phyloP scores from a whole-genome alignment of 2,329 filamentous ascomycete species.

The Aureobasidium sp. region DNA sequence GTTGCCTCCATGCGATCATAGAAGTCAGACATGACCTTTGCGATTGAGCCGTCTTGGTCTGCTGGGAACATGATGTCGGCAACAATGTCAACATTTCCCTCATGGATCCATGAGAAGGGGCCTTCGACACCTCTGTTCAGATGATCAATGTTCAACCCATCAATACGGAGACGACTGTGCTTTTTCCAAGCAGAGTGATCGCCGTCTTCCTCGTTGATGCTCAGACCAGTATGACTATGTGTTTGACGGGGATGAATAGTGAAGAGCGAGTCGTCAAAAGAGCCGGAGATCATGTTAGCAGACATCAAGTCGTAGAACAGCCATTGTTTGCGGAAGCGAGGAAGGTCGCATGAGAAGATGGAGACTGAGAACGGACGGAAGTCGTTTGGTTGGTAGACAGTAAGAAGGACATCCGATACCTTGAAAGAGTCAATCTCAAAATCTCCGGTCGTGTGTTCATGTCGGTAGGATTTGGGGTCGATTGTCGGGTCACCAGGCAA shows the following conservation, averaged over 20 bases:
- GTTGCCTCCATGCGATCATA: slow-evolving; percentile 94
- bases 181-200: slow-evolving; percentile 83
- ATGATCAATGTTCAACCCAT: slow-evolving; percentile 90
- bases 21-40: slow-evolving; percentile 93
- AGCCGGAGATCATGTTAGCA: slow-evolving; percentile 92
- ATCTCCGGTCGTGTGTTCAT: slow-evolving; percentile 81
- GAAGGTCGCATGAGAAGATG: slow-evolving; percentile 91
- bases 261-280: slow-evolving; percentile 90
- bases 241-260: slow-evolving; percentile 92
- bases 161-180: slow-evolving; percentile 83
- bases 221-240: slow-evolving; percentile 64
- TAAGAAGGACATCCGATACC: slow-evolving; percentile 85
- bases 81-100: slow-evolving; percentile 93
- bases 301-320: slow-evolving; percentile 96
- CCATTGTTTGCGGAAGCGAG: slow-evolving; percentile 89
- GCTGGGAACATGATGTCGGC: slow-evolving; percentile 91
- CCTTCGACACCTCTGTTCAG: slow-evolving; percentile 88
- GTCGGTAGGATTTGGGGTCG: slow-evolving; percentile 80
- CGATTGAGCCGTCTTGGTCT: slow-evolving; percentile 79
- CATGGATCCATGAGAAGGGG: slow-evolving; percentile 95
- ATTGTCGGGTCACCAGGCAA: slow-evolving; percentile 52
- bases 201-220: slow-evolving; percentile 48
- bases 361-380: slow-evolving; percentile 95
- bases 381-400: slow-evolving; percentile 77
- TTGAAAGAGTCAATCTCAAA: slow-evolving; percentile 98